A percentile compares a stretch with the other conserved stretches of the same genome.
These are phyloP conservation scores for Boletus pseudopeckii DNA, from an alignment of 768 basidiomycete genomes.

Conservation along the genomic window DNA sequence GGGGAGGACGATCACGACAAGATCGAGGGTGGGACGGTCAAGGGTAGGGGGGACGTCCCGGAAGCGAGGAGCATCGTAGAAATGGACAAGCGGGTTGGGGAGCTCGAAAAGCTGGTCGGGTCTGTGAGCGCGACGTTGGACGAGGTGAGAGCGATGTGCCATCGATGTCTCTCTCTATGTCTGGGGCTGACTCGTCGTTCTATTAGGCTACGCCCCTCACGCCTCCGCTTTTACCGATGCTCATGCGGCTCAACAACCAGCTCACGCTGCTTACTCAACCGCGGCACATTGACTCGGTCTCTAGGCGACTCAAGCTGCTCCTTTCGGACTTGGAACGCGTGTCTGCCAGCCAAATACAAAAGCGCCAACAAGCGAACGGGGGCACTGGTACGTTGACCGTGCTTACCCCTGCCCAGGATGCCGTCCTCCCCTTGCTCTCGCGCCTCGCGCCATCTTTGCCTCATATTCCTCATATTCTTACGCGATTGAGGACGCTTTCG, in stretches of 20 bases:
- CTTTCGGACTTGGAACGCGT: constrained; percentile 89
- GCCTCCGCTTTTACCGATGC: constrained; percentile 75
- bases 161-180: background rate
- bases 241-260: constrained; percentile 81
- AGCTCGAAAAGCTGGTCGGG: constrained; percentile 80
- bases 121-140: constrained; percentile 76
- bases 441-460: constrained; percentile 71
- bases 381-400: constrained; percentile 13
- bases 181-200: constrained; percentile 3
- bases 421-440: constrained; percentile 63
- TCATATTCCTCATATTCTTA: constrained; percentile 86
- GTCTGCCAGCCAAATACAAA: constrained; percentile 38
- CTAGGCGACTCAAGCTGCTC: constrained; percentile 87
- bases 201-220: constrained; percentile 67
- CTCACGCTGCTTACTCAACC: constrained; percentile 90
- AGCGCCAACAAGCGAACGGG: constrained; percentile 18
- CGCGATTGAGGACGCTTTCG: constrained; percentile 82
- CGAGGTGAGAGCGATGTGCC: constrained; percentile 49
- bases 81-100: constrained; percentile 80
- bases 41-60: constrained; percentile 23
- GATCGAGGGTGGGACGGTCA: background rate
- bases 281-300: constrained; percentile 92
- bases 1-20: constrained; percentile 3
- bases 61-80: constrained; percentile 57
- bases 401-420: constrained; percentile 46